A percentile compares a stretch with the other conserved stretches of the same genome.
Evolutionary conservation across 2,329 filamentous ascomycete genomes (phyloP).

Genomic region (Diaporthe batatas): DNA sequence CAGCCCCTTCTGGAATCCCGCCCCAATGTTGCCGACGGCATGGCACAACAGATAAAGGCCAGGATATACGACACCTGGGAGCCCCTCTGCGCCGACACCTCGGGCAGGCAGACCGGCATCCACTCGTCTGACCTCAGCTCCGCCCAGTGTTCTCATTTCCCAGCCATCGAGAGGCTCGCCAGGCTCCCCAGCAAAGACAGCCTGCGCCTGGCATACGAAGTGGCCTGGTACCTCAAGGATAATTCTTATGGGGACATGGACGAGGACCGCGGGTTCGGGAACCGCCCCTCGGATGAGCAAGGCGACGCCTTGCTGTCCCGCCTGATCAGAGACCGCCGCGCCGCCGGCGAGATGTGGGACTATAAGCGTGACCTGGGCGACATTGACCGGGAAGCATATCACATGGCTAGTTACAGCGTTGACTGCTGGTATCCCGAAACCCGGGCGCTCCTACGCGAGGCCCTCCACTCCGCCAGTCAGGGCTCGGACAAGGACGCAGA

Average conservation of each 20-base stretch:
- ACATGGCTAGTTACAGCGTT: constrained; percentile 3
- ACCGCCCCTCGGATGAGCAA: constrained; percentile 22
- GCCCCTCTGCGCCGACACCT: constrained; percentile 6
- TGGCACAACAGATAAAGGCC: constrained; percentile 25
- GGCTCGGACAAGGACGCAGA: background rate
- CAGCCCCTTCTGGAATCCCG: constrained; percentile 9
- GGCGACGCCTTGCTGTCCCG: constrained; percentile 16
- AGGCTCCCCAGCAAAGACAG: background rate
- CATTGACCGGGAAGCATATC: constrained; percentile 11
- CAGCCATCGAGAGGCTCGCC: constrained; percentile 11
- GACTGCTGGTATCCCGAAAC: background rate
- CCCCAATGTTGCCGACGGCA: constrained; percentile 4
- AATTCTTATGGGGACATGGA: constrained; percentile 17
- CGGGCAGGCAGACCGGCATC: constrained; percentile 8
- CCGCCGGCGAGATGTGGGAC: constrained; percentile 18
- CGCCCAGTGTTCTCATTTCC: constrained; percentile 10
- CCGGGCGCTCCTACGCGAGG: constrained; percentile 18
- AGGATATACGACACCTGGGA: constrained; percentile 21
- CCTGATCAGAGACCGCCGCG: constrained; percentile 15
- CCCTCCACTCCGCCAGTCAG: constrained; percentile 12
- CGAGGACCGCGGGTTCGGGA: constrained; percentile 10
- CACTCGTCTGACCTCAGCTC: constrained; percentile 17
- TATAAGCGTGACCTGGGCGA: background rate
- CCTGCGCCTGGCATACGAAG: constrained; percentile 26
- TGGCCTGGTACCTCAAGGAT: constrained; percentile 8